Conservation (phyloP, 371 early-diverging fungal species). For the Mortierella sp. region DNA sequence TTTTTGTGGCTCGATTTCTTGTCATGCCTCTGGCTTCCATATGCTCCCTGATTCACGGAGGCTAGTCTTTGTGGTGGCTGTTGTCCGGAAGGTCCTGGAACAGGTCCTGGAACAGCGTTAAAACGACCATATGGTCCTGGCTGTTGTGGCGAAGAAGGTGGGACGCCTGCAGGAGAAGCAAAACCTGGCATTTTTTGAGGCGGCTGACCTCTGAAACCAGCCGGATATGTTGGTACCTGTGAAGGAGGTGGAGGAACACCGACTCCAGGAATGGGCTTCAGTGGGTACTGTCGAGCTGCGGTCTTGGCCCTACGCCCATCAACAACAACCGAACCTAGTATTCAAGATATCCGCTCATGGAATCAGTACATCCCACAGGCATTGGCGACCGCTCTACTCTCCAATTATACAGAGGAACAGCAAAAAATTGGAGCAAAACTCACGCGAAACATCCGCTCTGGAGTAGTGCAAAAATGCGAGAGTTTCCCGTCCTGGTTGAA, state of each 20-base stretch:
- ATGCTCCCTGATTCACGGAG: slow-evolving; percentile 25
- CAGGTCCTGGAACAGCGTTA: slow-evolving; percentile 11
- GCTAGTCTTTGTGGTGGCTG: slow-evolving; percentile 28
- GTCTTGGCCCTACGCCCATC: slow-evolving; percentile 48
- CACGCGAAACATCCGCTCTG: slow-evolving; percentile 36
- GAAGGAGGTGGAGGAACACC: slow-evolving; percentile 4
- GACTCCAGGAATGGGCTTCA: slow-evolving; percentile 38
- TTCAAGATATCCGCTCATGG: too few species aligned
- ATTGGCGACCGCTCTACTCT: too few species aligned
- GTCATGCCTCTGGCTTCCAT: slow-evolving; percentile 36
- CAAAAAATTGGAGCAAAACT: neutral
- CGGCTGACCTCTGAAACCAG: slow-evolving; percentile 24
- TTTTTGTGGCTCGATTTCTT: slow-evolving; percentile 49
- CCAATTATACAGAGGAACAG: neutral
- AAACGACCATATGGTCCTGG: slow-evolving; percentile 24
- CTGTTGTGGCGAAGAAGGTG: slow-evolving; percentile 41
- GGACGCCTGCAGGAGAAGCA: slow-evolving; percentile 16
- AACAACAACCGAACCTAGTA: slow-evolving; percentile 41
- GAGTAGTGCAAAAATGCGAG: slow-evolving; percentile 39
- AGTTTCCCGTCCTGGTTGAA: slow-evolving; percentile 37
- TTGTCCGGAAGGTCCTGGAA: slow-evolving; percentile 25
- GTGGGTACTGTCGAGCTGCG: slow-evolving; percentile 35
- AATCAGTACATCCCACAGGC: too few species aligned
- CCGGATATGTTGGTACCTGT: slow-evolving; percentile 6
- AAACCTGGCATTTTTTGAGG: slow-evolving; percentile 30